Percentiles rank a stretch among this genome's conserved stretches.
These are phyloP conservation scores for Trichoderma polysporum DNA, from an alignment of 2,329 filamentous ascomycete species.

Conservation along the genomic window DNA sequence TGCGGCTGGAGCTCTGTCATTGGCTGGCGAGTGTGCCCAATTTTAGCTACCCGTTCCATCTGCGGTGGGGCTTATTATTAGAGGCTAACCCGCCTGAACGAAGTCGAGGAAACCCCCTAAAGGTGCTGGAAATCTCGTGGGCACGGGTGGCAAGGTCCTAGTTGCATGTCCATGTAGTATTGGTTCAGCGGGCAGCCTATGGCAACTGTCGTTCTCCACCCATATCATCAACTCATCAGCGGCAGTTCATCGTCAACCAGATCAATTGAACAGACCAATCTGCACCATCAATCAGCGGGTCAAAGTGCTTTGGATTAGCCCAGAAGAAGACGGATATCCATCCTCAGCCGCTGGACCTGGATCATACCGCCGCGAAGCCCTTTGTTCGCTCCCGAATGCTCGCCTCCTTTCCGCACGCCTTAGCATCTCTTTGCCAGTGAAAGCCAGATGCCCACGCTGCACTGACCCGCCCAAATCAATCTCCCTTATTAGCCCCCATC, in stretches of 20 bases:
- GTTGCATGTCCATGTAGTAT: neutral
- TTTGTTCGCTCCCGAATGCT: neutral
- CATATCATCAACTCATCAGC: slow-evolving; percentile 18
- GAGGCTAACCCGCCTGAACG: slow-evolving; percentile 2
- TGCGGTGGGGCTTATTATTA: slow-evolving; percentile 8
- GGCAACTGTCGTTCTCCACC: slow-evolving; percentile 11
- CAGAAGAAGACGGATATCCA: neutral
- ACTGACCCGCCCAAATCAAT: slow-evolving; percentile 21
- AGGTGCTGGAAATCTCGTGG: slow-evolving; percentile 4
- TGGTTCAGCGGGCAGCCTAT: neutral
- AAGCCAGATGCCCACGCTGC: slow-evolving; percentile 18
- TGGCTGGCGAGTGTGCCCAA: slow-evolving; percentile 14
- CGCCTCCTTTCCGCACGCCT: slow-evolving; percentile 8
- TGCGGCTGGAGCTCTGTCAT: slow-evolving; percentile 9
- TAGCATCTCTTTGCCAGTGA: neutral
- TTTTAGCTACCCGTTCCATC: slow-evolving; percentile 16
- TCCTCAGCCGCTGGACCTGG: neutral
- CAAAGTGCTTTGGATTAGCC: neutral
- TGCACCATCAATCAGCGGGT: slow-evolving; percentile 4
- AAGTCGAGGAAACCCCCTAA: slow-evolving; percentile 1
- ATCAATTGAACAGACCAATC: slow-evolving; percentile 10
- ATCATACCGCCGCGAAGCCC: neutral
- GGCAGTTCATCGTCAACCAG: slow-evolving; percentile 9
- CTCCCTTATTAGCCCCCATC: slow-evolving; percentile 20
- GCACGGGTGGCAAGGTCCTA: too few relatives aligned